Base-by-base conservation (phyloP, 2,329 filamentous ascomycete species). In the Phialophora tarda region DNA sequence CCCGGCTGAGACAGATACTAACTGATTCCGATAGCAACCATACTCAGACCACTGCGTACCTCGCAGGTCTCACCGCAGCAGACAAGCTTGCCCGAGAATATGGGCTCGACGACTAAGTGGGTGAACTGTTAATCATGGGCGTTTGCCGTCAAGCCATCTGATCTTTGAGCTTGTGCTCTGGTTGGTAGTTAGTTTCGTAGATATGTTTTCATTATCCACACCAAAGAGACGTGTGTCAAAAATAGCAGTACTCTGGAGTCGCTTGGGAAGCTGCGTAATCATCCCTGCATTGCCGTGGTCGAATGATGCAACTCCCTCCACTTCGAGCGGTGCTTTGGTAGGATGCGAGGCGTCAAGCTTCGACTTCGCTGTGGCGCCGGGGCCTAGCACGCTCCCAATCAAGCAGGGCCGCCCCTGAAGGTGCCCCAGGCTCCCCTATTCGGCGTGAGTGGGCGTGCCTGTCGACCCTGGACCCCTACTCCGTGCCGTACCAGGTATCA, bases 31-130 rank as follows among this genome's bases (percentile, higher is more conserved):
- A 24, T 7, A 85, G 79, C 71, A 80, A 81, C 56, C 85, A 87
- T 73, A 80, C 81, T 0, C 83, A 86, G 73, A 78, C 81, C 5
- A 81, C 81, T 6, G 85, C 85, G 1, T 88, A 86, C 73, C 76
- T 85, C 2, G 82, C 82, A 1, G 85, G 84, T 0, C 74, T 80
- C 44, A 85, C 81, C 0, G 82, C 80, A 30, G 84, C 82, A 0
- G 85, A 87, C 67, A 83, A 80, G 68, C 73, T 85, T 65, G 78
- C 81, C 63, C 64, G 68, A 24, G 79, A 84, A 70, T 83, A 84
- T 71, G 72, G 71, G 3, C 73, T 83, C 21, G 73, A 73, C 62
- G 60, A 50, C 5, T 68, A 53, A 64, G 10, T 48, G 21, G 54
- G 10, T 23, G 14, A 28, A 10, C n/a, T n/a, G 23, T 23, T 8